Percentiles rank a stretch among this genome's conserved stretches.
phyloP scores from a whole-genome alignment of 345 rosid genomes.

The Citrus trifoliata region DNA sequence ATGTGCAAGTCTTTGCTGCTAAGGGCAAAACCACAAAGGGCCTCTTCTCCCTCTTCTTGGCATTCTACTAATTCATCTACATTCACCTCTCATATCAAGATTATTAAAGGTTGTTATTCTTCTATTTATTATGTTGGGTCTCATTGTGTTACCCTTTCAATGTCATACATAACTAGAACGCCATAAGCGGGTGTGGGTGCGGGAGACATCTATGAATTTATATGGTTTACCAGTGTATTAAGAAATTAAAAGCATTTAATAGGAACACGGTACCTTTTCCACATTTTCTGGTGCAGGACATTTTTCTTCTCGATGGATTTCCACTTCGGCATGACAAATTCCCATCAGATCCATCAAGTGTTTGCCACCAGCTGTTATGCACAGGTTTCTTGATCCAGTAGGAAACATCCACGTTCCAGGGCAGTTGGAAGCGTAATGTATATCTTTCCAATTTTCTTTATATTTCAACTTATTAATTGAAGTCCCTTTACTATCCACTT shows the following conservation, averaged over 20 bases:
- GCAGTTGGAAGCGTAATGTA: constrained; percentile 20
- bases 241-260: not conserved
- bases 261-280: constrained; percentile 41
- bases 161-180: not conserved
- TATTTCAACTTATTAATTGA: constrained; percentile 13
- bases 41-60: not conserved
- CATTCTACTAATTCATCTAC: not conserved
- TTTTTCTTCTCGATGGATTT: constrained; percentile 18
- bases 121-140: not conserved
- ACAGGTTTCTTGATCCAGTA: constrained; percentile 38
- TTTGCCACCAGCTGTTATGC: constrained; percentile 46
- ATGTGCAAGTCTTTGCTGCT: not conserved
- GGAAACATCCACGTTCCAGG: constrained; percentile 75
- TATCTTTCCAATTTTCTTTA: constrained; percentile 9
- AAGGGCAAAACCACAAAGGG: not conserved
- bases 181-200: not conserved
- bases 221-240: not conserved
- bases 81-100: not conserved
- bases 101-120: not conserved
- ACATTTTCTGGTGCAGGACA: constrained; percentile 19
- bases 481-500: constrained; percentile 22
- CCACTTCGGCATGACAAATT: constrained; percentile 17
- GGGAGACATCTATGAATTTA: not conserved
- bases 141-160: not conserved
- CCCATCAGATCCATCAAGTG: constrained; percentile 31